Evolutionary conservation across 257 asterid species (phyloP), one percentile per base, ranked within the genome.

Genomic region (Ballota nigra): DNA sequence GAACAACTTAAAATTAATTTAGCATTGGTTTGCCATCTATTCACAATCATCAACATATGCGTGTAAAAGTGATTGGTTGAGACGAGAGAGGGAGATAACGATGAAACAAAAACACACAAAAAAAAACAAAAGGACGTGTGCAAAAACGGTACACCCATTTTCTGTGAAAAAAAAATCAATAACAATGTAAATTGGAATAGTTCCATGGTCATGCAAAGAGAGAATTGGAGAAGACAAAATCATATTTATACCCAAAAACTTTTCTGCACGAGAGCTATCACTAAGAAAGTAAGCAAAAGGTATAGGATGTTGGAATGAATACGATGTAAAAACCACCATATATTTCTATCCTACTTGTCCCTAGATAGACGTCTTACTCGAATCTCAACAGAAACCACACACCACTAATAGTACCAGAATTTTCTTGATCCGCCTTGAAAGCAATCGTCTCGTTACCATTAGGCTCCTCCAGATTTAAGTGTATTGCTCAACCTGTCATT

Each of bases 401-500:
- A 62, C 61, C 65, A 71, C 58, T 53, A 34, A 36, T 33, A 71
- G 55, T 43, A 69, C 18, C 73, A 13, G 33, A 70, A 63, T 47
- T 36, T 75, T 41, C 69, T 60, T 58, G 47, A 71, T 74, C 74
- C 7, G 41, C 62, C 33, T 58, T 36, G 63, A 62, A 56, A 63
- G 51, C 70, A 45, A 66, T 16, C 47, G 73, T 64, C 68, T n/a
- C 26, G 22, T 51, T 63, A 51, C 51, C 60, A 67, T 86, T 84
- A 92, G 78, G 85, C 85, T 52, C 98, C 92, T 72, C 97, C 90
- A 6, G 98, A 74, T 79, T 88, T 89, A 26, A 92, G 95, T 11
- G 96, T 89, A 74, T 92, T 85, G 69, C 98, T 92, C 95, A 92
- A 82, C 97, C 98, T 92, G 78, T 68, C 22, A 18, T 67, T 36